Conservation (phyloP, 2,329 filamentous ascomycete species). For the Raffaelea ambrosiae region DNA sequence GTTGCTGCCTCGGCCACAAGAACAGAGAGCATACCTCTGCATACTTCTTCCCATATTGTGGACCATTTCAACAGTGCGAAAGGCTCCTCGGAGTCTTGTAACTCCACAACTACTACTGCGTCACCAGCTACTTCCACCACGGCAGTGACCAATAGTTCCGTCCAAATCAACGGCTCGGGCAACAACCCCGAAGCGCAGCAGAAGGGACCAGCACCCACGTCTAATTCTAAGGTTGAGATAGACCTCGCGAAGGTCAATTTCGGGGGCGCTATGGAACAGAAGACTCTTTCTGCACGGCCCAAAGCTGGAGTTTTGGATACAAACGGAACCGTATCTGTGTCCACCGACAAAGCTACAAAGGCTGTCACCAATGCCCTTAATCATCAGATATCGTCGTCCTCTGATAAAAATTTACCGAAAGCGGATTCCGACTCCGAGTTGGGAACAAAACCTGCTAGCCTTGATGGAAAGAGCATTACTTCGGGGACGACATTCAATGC, state of each 20-base stretch:
- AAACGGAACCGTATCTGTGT: too few species aligned
- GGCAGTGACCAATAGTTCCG: not conserved
- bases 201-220: too few species aligned
- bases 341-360: constrained; percentile 25
- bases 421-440: constrained; percentile 57
- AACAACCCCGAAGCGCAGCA: too few species aligned
- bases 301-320: too few species aligned
- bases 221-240: constrained; percentile 30
- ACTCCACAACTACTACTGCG: not conserved
- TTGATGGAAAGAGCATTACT: constrained; percentile 89
- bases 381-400: constrained; percentile 37
- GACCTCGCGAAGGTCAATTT: too few species aligned
- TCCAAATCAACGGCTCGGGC: not conserved
- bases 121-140: not conserved
- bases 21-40: not conserved
- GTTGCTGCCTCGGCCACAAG: constrained; percentile 12
- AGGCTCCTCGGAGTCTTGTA: not conserved
- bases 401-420: constrained; percentile 46
- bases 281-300: too few species aligned
- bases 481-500: constrained; percentile 84
- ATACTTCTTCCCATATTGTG: constrained; percentile 3
- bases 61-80: not conserved
- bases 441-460: constrained; percentile 74
- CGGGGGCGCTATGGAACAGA: too few species aligned
- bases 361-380: constrained; percentile 18